Conservation (phyloP, 495 filamentous ascomycete genomes). For the Mycothermus thermophilus region DNA sequence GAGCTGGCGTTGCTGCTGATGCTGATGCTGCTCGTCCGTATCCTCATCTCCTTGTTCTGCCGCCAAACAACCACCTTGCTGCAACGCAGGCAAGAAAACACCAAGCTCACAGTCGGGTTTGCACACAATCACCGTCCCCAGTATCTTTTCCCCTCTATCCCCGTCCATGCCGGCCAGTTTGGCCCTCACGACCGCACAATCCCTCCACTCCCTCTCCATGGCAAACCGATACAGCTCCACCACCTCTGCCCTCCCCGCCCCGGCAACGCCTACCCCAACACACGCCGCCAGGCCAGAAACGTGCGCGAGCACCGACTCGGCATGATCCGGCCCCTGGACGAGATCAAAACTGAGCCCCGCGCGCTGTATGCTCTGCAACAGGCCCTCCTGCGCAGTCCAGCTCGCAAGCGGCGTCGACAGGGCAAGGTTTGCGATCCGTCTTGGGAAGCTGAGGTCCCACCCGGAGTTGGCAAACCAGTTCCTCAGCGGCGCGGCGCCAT, state of each 20-base stretch:
- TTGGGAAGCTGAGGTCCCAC: constrained; percentile 36
- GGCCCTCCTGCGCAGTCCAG: constrained; percentile 63
- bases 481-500: constrained; percentile 35
- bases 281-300: constrained; percentile 61
- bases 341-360: constrained; percentile 62
- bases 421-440: constrained; percentile 45
- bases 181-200: constrained; percentile 72
- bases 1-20: constrained; percentile 27
- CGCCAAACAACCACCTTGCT: constrained; percentile 19
- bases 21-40: too few species aligned
- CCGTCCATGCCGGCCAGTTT: too few species aligned
- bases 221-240: constrained; percentile 70
- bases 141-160: constrained; percentile 47
- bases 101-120: constrained; percentile 52
- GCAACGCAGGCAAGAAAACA: constrained; percentile 54
- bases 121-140: constrained; percentile 78
- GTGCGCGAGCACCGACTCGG: constrained; percentile 61
- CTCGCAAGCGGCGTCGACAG: constrained; percentile 50
- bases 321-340: constrained; percentile 64
- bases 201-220: constrained; percentile 51
- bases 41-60: background rate
- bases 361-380: constrained; percentile 54
- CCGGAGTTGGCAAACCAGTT: constrained; percentile 40
- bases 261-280: too few species aligned
- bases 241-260: constrained; percentile 69